These are phyloP conservation scores for Boletus eberwhitei DNA, from an alignment of 768 basidiomycete genomes.

Conservation along the genomic window DNA sequence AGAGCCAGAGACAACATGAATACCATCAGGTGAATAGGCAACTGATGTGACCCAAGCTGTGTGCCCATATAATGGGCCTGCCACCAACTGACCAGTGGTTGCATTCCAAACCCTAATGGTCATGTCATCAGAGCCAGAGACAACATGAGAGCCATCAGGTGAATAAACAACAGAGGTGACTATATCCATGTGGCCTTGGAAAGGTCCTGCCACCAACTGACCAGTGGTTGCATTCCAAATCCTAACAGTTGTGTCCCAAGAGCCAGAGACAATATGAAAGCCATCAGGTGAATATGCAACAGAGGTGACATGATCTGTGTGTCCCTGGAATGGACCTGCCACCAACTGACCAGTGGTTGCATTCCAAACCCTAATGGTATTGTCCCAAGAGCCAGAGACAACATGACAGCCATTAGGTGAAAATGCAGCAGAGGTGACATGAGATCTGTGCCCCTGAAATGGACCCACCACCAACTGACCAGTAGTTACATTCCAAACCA, in stretches of 20 bases:
- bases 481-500: slow-evolving; percentile 16
- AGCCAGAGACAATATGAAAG: neutral
- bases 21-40: neutral
- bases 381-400: neutral
- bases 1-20: neutral
- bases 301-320: too few species aligned
- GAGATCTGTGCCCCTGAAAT: neutral
- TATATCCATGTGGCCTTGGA: too few species aligned
- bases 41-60: too few species aligned
- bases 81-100: too few species aligned
- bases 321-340: neutral
- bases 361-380: too few species aligned
- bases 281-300: neutral
- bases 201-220: too few species aligned
- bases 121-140: neutral
- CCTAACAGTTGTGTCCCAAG: neutral
- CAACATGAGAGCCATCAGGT: neutral
- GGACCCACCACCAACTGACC: neutral
- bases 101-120: too few species aligned
- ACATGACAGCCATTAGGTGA: neutral
- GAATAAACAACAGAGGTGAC: too few species aligned
- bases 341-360: too few species aligned
- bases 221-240: slow-evolving; percentile 16
- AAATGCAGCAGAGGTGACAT: slow-evolving; percentile 1
- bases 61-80: neutral